phyloP scores from a whole-genome alignment of 495 filamentous ascomycete species.

The Neurospora sp. region DNA sequence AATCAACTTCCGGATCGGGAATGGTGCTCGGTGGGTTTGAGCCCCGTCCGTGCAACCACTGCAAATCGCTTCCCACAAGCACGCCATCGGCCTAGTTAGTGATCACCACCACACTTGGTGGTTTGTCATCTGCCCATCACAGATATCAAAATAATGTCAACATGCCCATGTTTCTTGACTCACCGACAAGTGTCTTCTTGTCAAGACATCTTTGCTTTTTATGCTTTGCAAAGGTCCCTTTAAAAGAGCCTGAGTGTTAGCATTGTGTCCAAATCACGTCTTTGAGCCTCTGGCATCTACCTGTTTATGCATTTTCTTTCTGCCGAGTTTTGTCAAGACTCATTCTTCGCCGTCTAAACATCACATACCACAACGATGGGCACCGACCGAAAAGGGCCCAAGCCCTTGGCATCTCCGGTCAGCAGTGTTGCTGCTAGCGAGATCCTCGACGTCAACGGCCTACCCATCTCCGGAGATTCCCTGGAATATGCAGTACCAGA shows the following conservation, averaged over 20 bases:
- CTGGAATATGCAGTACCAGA: conserved; percentile 24
- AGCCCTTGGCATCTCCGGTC: background rate
- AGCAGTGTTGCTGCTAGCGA: conserved; percentile 9
- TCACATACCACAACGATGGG: background rate
- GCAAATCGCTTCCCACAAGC: conserved; percentile 4
- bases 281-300: background rate
- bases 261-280: background rate
- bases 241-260: background rate
- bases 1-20: background rate
- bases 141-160: background rate
- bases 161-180: background rate
- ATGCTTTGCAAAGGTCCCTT: background rate
- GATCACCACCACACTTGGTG: background rate
- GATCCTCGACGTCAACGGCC: conserved; percentile 1
- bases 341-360: background rate
- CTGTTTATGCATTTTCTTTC: background rate
- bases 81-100: conserved; percentile 8
- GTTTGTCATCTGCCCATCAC: background rate
- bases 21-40: background rate
- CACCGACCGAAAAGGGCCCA: background rate
- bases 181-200: background rate
- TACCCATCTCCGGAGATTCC: background rate
- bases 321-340: background rate
- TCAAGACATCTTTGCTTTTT: background rate
- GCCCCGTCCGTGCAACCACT: background rate